Evolutionary conservation across 73 alveolate genomes (phyloP).

Genomic region (Loxodes magnus): DNA sequence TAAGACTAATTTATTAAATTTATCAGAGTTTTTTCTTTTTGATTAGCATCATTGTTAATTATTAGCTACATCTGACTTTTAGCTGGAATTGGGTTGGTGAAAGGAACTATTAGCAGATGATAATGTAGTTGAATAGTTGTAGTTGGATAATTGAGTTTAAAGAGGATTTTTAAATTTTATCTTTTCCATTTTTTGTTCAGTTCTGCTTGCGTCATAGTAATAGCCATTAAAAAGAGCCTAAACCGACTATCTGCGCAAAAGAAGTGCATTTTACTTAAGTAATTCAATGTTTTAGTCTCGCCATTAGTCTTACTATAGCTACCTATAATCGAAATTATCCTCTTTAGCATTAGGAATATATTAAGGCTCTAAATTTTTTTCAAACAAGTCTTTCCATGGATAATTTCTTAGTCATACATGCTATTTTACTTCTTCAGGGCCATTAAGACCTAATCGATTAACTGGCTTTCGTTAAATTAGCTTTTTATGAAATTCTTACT

Average conservation of each 20-base stretch:
- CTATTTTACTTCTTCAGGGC: conserved; percentile 64
- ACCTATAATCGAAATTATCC: conserved; percentile 10
- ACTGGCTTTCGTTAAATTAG: conserved; percentile 64
- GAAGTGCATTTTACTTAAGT: not conserved
- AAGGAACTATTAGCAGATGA: no score
- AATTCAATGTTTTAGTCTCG: not conserved
- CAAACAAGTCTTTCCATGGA: conserved; percentile 60
- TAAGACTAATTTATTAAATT: no score
- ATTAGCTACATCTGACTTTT: no score
- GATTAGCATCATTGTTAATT: no score
- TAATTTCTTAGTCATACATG: conserved; percentile 78
- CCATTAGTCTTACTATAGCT: not conserved
- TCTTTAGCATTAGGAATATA: conserved; percentile 21
- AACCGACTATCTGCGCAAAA: not conserved
- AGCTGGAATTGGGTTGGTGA: no score
- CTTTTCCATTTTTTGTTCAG: no score
- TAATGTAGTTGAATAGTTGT: no score
- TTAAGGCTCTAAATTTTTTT: conserved; percentile 1
- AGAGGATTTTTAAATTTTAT: no score
- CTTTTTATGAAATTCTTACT: conserved; percentile 48
- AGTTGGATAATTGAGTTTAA: no score
- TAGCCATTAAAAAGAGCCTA: not conserved
- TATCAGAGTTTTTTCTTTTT: no score
- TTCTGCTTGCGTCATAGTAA: not conserved
- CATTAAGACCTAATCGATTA: conserved; percentile 76